Base-by-base conservation (phyloP, 495 filamentous ascomycete genomes). In the Pyrenula massariospora region DNA sequence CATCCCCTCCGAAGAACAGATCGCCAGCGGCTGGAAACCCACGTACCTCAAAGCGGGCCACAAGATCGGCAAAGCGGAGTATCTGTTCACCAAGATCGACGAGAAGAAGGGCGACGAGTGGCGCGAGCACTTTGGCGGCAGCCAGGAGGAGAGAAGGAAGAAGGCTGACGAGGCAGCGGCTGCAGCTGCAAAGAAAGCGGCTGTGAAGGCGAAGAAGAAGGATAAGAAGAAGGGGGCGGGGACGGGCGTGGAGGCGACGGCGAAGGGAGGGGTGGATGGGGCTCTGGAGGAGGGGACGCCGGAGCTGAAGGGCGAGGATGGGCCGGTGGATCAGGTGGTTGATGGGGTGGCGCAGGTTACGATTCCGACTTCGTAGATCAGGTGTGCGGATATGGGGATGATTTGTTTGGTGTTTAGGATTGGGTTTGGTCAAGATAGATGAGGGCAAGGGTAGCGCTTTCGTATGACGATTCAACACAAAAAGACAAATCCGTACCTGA, bases 61-160 rank as follows among this genome's bases (percentile, higher is more conserved):
- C 69, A 82, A 83, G 61, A 84, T 97, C 57, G 88, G 89, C 59
- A 87, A 86, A 65, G 83, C 92, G 1, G 77, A 80, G 58, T 86
- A 91, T 60, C 76, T 97, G 31, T 97, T 97, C 74, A 78, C 81
- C n/a, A 75, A 73, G 52, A 95, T 96, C 58, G 85, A 91, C 55
- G 77, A 85, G 19, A 86, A 86, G 72, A 92, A 89, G 73, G 86
- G 84, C 20, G 77, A 84, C 22, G 84, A 89, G 65, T 97, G 92
- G 92, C 81, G 84, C 54, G 80, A 84, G 42, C 72, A 74, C 62
- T 97, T 86, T 65, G 91, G 92, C 31, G 89, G 89, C 25, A 84
- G 79, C 0, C 80, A 87, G 63, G 84, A 81, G 55, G 73, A 81
- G 54, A 62, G 76, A 25, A 68, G 76, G 58, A 77, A 77, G 64